Conservation (phyloP, 1,284 basidiomycete genomes). For the Quambalaria eucalypti region DNA sequence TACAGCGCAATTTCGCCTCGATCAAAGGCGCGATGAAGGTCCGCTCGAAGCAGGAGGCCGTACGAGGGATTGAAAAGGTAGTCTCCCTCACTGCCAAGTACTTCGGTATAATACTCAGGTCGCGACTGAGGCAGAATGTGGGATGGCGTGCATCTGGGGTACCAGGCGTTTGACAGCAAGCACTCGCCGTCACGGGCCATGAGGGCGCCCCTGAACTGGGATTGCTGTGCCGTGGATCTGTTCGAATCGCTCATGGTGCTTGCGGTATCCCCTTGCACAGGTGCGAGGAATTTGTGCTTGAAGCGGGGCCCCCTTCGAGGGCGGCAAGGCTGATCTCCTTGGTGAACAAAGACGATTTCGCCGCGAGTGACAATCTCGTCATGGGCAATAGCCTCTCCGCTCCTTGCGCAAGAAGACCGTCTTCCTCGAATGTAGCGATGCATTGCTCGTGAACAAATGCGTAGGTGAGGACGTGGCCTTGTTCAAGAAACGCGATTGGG, state of each 20-base stretch:
- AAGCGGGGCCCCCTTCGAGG: conserved; percentile 3
- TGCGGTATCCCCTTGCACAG: not conserved
- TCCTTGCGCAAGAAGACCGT: not conserved
- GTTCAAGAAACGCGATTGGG: not conserved
- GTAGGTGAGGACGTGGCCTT: not conserved
- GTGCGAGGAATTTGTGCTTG: not conserved
- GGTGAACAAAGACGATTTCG: not conserved
- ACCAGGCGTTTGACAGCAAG: not conserved
- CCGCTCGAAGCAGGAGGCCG: conserved; percentile 3
- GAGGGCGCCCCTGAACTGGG: not conserved
- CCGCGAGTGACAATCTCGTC: not conserved
- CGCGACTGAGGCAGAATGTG: conserved; percentile 4
- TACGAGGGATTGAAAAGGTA: conserved; percentile 4
- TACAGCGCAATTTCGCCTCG: conserved; percentile 1
- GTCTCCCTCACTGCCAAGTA: not conserved
- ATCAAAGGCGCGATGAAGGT: conserved; percentile 5
- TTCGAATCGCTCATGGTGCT: conserved; percentile 5
- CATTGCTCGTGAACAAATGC: not conserved
- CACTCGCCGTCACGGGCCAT: not conserved
- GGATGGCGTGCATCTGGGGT: not conserved
- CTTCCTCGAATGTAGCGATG: not conserved
- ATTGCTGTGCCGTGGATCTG: conserved; percentile 1
- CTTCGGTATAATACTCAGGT: conserved; percentile 5
- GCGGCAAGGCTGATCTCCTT: no score
- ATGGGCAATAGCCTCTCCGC: not conserved